Evolutionary conservation across 2,329 filamentous ascomycete species (phyloP).

Genomic region (Tolypocladium inflatum): DNA sequence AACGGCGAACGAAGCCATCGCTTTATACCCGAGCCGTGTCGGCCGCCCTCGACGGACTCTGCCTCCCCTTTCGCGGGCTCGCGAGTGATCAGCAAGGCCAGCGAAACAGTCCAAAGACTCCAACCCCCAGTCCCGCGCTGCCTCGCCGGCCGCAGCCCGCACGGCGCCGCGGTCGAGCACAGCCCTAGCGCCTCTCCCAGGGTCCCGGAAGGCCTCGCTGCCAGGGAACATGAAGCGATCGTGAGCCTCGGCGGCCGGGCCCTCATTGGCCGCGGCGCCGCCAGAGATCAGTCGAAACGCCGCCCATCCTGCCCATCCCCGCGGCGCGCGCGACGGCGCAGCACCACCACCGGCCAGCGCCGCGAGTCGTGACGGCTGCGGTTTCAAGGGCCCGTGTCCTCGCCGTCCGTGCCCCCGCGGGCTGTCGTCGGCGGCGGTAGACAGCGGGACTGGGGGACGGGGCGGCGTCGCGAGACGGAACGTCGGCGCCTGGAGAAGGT

Average conservation of each 20-base stretch:
- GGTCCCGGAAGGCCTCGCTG: not conserved
- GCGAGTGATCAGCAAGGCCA: not conserved
- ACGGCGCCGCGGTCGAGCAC: not conserved
- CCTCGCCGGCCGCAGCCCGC: not conserved
- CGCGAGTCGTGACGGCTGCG: not conserved
- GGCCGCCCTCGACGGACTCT: not conserved
- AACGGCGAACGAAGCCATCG: not conserved
- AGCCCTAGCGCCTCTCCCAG: not conserved
- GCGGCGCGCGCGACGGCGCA: not conserved
- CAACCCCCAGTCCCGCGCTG: not conserved
- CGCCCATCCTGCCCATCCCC: not conserved
- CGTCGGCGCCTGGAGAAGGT: not conserved
- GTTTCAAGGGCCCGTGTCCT: not conserved
- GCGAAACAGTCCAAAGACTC: not conserved
- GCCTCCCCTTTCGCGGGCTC: not conserved
- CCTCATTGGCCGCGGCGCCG: not conserved
- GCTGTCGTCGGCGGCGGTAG: not conserved
- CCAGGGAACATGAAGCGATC: not conserved
- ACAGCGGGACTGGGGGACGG: too few species aligned
- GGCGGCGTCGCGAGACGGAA: not conserved
- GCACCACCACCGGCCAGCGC: not conserved
- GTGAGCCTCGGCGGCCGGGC: not conserved
- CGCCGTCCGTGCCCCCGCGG: not conserved
- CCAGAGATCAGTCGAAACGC: conserved; percentile 1
- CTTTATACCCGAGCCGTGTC: conserved; percentile 3